Base-by-base conservation (phyloP, 148 eudicot species). In the Vaccinium darrowii region DNA sequence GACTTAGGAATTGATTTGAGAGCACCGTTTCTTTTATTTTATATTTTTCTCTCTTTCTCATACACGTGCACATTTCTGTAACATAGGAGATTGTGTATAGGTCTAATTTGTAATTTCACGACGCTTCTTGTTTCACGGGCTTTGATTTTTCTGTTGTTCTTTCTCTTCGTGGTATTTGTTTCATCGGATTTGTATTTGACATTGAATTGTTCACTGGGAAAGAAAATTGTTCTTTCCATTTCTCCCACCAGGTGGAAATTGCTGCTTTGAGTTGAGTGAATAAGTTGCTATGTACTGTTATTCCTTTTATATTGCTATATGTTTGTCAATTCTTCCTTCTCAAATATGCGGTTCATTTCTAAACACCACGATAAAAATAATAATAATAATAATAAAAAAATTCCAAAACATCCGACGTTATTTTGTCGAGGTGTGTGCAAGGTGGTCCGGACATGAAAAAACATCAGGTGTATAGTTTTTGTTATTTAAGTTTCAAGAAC, bases 1-100 rank as follows among this genome's bases (percentile, higher is more conserved):
- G 98, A 79, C 93, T 95, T 86, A 95, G 98, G 86, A 90, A 90
- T 87, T 96, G 87, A 94, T 49, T 77, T 69, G 47, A 58, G 47
- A 58, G 57, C 62, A 14, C 21, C 76, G 60, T 58, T 63, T 78
- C 18, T 49, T 30, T 36, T 54, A 84, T 52, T 53, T 80, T 36
- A 36, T 36, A 2, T 49, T 49, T 63, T 51, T 23, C 73, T 60
- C 74, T 30, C 43, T 69, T 86, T 89, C 56, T 81, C 71, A 2
- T 54, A 83, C 84, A 85, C 88, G 8, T 80, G 82, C 81, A 63
- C 87, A 72, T 75, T 69, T 84, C 79, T 84, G 80, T 81, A 86
- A 83, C 79, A 79, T 86, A 89, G 90, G 63, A 80, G 83, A 83
- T 88, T 79, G 74, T 90, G 92, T 89, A 90, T 87, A 87, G 90